A percentile compares a stretch with the other conserved stretches of the same genome.
These are phyloP conservation scores for Megacollybia marginata DNA, from an alignment of 768 basidiomycete genomes.

Conservation along the genomic window DNA sequence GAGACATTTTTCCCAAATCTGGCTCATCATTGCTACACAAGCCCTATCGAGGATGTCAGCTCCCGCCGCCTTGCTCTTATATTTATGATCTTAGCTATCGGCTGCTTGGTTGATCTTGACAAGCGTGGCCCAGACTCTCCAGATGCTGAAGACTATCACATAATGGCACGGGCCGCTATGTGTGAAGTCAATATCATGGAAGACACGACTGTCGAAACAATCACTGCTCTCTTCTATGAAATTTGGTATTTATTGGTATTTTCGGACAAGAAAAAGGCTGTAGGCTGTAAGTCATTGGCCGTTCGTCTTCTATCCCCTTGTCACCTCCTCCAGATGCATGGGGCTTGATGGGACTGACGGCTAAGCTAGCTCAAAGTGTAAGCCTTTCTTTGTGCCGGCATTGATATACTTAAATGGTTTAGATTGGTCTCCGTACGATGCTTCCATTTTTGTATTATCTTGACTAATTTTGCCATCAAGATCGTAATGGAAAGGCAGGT, in stretches of 20 bases:
- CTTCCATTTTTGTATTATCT: slow-evolving; percentile 4
- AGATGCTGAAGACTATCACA: slow-evolving; percentile 54
- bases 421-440: slow-evolving; percentile 55
- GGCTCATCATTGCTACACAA: slow-evolving; percentile 56
- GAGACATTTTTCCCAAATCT: slow-evolving; percentile 61
- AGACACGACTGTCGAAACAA: slow-evolving; percentile 59
- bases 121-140: slow-evolving; percentile 37
- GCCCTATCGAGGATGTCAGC: slow-evolving; percentile 42
- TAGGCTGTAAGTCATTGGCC: slow-evolving; percentile 16
- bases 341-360: slow-evolving; percentile 49
- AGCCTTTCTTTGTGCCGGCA: slow-evolving; percentile 15
- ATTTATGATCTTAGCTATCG: slow-evolving; percentile 65
- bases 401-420: background rate
- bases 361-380: slow-evolving; percentile 58
- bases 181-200: slow-evolving; percentile 62
- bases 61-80: slow-evolving; percentile 59
- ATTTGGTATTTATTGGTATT: slow-evolving; percentile 65
- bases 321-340: slow-evolving; percentile 33
- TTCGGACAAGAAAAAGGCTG: slow-evolving; percentile 62
- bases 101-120: slow-evolving; percentile 55
- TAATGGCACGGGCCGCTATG: slow-evolving; percentile 48
- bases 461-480: slow-evolving; percentile 23
- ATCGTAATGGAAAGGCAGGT: slow-evolving; percentile 56
- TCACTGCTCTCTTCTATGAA: slow-evolving; percentile 51
- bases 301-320: background rate